Conservation (phyloP, 495 filamentous ascomycete genomes). For the Lophiostoma macrostomum region DNA sequence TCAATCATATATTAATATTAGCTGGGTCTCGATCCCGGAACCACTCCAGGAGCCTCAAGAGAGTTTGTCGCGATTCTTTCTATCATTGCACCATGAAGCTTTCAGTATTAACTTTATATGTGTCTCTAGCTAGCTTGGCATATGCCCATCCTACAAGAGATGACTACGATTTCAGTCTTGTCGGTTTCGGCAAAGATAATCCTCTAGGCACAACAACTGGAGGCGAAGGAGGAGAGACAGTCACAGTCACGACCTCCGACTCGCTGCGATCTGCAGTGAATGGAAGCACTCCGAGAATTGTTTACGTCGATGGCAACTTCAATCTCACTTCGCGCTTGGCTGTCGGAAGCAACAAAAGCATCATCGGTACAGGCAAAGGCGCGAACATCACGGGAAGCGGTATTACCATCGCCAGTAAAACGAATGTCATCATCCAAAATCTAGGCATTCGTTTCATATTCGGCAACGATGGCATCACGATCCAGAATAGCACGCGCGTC, state of each 20-base stretch:
- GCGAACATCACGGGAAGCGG: constrained; percentile 26
- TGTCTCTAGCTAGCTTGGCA: background rate
- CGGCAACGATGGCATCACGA: constrained; percentile 33
- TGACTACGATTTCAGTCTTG: constrained; percentile 14
- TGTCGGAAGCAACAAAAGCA: constrained; percentile 40
- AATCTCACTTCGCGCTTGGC: constrained; percentile 24
- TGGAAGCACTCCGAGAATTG: constrained; percentile 36
- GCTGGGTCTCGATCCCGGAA: background rate
- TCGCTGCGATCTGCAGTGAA: constrained; percentile 35
- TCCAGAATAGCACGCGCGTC: constrained; percentile 31
- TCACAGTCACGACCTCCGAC: constrained; percentile 31
- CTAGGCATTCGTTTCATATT: constrained; percentile 29
- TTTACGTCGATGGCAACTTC: constrained; percentile 37
- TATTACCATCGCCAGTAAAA: constrained; percentile 17
- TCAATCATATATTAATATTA: background rate
- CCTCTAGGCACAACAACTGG: constrained; percentile 44
- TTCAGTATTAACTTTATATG: background rate
- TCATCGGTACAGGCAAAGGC: constrained; percentile 37
- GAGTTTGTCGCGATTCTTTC: background rate
- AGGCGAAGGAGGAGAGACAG: constrained; percentile 36
- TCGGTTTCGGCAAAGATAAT: constrained; percentile 43
- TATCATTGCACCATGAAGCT: constrained; percentile 15
- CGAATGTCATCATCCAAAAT: constrained; percentile 36
- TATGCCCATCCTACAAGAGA: background rate
- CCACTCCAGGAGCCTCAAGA: too few species aligned